Conservation (phyloP, 2,329 filamentous ascomycete genomes). For the Didymella pomorum region DNA sequence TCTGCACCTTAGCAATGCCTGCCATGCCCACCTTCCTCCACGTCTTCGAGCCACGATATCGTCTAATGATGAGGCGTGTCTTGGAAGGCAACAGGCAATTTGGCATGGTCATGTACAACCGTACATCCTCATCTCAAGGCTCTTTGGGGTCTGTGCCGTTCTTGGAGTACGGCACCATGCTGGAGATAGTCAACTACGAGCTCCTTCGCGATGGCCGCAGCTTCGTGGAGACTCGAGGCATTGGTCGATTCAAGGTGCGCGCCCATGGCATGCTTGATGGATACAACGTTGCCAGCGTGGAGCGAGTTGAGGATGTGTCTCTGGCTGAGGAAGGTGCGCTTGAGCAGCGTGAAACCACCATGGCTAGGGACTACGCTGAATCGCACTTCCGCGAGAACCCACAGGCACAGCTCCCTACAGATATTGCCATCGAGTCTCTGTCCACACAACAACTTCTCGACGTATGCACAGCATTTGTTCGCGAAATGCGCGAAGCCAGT, state of each 20-base stretch:
- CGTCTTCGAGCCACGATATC: conserved; percentile 91
- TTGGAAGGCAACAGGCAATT: conserved; percentile 78
- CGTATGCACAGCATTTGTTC: conserved; percentile 71
- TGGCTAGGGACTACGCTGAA: conserved; percentile 47
- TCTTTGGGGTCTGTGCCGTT: conserved; percentile 65
- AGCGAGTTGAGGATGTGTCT: conserved; percentile 82
- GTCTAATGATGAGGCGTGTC: conserved; percentile 84
- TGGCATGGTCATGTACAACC: conserved; percentile 82
- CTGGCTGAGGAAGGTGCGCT: conserved; percentile 79
- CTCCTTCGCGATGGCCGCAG: conserved; percentile 81
- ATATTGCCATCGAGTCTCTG: conserved; percentile 61
- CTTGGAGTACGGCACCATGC: conserved; percentile 77
- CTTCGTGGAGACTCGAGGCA: conserved; percentile 77
- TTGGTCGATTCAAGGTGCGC: conserved; percentile 78
- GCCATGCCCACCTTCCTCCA: conserved; percentile 84
- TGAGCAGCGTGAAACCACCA: conserved; percentile 72
- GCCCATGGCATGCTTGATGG: conserved; percentile 73
- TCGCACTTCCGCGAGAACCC: conserved; percentile 48
- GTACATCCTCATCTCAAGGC: conserved; percentile 60
- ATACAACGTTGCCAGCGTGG: conserved; percentile 77
- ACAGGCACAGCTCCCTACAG: conserved; percentile 30
- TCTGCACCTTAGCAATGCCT: conserved; percentile 84
- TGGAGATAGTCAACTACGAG: conserved; percentile 78
- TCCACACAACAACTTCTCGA: conserved; percentile 76
- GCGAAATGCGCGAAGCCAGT: conserved; percentile 71